Evolutionary conservation across 208 protist species (phyloP).

Genomic region (Crithidia mellificae): DNA sequence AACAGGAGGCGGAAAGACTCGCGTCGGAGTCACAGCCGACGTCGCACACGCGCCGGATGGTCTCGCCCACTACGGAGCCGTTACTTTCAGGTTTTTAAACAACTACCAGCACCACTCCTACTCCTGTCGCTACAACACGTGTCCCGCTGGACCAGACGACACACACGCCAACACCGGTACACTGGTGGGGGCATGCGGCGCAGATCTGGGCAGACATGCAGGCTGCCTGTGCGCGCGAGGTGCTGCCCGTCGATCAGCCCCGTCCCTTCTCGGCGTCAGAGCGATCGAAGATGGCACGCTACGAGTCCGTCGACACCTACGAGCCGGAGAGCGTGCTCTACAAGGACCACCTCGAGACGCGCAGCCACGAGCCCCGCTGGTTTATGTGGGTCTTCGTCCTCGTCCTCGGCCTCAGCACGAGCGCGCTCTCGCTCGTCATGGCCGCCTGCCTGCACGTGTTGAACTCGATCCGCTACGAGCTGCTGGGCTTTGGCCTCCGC

Average conservation of each 20-base stretch:
- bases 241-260: constrained; percentile 33
- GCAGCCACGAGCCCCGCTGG: constrained; percentile 57
- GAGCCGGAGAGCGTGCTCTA: constrained; percentile 53
- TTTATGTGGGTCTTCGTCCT: constrained; percentile 72
- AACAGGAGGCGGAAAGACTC: not conserved
- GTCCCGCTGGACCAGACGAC: not conserved
- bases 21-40: not conserved
- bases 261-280: constrained; percentile 33
- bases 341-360: constrained; percentile 64
- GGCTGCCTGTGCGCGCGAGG: constrained; percentile 12
- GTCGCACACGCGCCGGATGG: not conserved
- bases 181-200: not conserved
- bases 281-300: constrained; percentile 49
- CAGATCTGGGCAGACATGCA: constrained; percentile 8
- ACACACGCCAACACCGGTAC: too few relatives aligned
- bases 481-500: constrained; percentile 48
- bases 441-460: constrained; percentile 47
- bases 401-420: constrained; percentile 42
- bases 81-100: too few relatives aligned
- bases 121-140: too few relatives aligned
- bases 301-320: constrained; percentile 60
- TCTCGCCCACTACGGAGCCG: constrained; percentile 1
- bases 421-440: constrained; percentile 36
- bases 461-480: constrained; percentile 49
- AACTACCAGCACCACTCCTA: not conserved